A percentile compares a stretch with the other conserved stretches of the same genome.
phyloP scores from a whole-genome alignment of 169 alveolate genomes.

The Amoebophrya sp. region DNA sequence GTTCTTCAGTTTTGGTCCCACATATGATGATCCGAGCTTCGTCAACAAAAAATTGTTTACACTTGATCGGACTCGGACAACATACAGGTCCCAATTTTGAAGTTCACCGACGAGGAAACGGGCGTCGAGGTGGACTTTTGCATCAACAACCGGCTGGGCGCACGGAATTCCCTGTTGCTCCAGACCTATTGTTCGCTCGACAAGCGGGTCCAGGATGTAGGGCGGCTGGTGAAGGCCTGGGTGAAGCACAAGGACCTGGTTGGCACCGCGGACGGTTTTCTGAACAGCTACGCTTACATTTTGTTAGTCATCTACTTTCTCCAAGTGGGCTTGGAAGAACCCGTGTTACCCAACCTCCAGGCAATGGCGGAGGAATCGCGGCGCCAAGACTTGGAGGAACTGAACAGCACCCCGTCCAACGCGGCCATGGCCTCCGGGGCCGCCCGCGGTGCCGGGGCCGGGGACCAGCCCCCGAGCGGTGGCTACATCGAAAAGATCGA shows the following conservation, averaged over 20 bases:
- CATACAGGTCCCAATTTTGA: not conserved
- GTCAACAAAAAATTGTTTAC: no score
- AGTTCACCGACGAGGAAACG: not conserved
- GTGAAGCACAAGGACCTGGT: not conserved
- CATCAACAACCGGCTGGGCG: not conserved
- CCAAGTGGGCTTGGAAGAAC: not conserved
- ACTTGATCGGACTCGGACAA: no score
- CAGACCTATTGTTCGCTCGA: not conserved
- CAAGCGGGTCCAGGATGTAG: not conserved
- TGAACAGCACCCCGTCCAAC: no score
- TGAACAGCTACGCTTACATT: not conserved
- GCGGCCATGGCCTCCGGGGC: no score
- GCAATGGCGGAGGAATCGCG: not conserved
- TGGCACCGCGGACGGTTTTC: not conserved
- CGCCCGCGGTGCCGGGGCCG: no score
- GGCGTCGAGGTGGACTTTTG: not conserved
- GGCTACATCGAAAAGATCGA: no score
- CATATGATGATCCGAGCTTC: no score
- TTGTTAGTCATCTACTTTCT: not conserved
- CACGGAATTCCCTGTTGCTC: not conserved
- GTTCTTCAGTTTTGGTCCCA: no score
- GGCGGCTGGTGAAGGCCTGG: constrained; percentile 4
- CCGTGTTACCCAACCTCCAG: not conserved
- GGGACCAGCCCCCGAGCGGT: no score
- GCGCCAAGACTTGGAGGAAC: no score